Conservation (phyloP, 2,329 filamentous ascomycete genomes). For the Beauveria asiatica region DNA sequence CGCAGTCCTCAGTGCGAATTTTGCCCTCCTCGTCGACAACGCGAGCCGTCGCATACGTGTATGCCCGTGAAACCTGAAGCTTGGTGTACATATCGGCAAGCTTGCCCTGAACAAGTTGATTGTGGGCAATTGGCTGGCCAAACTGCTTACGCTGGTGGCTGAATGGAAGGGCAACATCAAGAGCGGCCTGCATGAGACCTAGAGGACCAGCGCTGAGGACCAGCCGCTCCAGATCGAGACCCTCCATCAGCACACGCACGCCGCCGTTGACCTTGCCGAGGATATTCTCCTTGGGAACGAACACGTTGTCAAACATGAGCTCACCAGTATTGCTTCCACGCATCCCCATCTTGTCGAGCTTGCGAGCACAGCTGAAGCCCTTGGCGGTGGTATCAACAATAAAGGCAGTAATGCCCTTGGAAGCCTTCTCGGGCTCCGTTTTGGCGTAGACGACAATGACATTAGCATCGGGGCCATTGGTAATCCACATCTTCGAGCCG, state of each 20-base stretch:
- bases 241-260: constrained; percentile 90
- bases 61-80: constrained; percentile 71
- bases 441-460: constrained; percentile 95
- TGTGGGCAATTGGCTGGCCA: constrained; percentile 74
- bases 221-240: constrained; percentile 85
- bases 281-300: constrained; percentile 75
- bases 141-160: constrained; percentile 88
- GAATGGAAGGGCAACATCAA: constrained; percentile 83
- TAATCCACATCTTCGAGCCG: constrained; percentile 99
- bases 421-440: constrained; percentile 69
- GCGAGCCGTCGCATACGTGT: constrained; percentile 77
- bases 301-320: constrained; percentile 81
- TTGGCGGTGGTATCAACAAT: constrained; percentile 63
- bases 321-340: constrained; percentile 94
- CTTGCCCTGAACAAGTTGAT: constrained; percentile 88
- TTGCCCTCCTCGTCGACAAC: constrained; percentile 66
- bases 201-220: constrained; percentile 86
- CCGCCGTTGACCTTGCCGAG: constrained; percentile 74
- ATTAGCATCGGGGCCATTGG: constrained; percentile 92
- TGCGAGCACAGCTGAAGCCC: constrained; percentile 80
- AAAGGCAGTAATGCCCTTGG: constrained; percentile 93
- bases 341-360: constrained; percentile 98
- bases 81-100: constrained; percentile 98
- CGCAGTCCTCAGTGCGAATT: constrained; percentile 84
- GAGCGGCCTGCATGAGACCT: constrained; percentile 85